phyloP scores from a whole-genome alignment of 495 filamentous ascomycete genomes.

The Talaromyces stipitatus region DNA sequence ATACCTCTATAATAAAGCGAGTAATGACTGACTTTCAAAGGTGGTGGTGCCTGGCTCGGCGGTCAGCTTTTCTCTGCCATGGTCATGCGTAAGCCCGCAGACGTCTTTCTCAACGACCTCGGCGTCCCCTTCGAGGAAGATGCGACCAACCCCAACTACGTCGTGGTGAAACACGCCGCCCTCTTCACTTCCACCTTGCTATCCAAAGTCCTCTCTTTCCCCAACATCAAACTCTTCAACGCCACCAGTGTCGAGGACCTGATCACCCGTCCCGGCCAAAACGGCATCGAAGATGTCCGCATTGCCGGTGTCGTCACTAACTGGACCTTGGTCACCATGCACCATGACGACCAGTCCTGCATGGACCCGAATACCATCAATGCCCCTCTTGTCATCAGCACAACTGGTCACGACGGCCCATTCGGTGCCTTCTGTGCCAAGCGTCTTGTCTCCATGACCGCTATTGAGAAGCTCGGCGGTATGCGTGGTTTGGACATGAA shows the following conservation, averaged over 20 bases:
- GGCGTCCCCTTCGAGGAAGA: conserved; percentile 84
- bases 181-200: conserved; percentile 83
- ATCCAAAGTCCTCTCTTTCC: conserved; percentile 69
- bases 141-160: conserved; percentile 71
- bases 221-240: conserved; percentile 94
- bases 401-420: conserved; percentile 84
- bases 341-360: conserved; percentile 88
- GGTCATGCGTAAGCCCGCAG: conserved; percentile 88
- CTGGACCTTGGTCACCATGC: conserved; percentile 85
- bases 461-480: conserved; percentile 72
- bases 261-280: conserved; percentile 58
- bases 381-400: conserved; percentile 74
- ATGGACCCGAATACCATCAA: conserved; percentile 98
- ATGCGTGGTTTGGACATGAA: conserved; percentile 93
- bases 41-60: conserved; percentile 87
- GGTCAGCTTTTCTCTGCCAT: conserved; percentile 89
- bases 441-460: conserved; percentile 73
- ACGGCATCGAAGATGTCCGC: conserved; percentile 43
- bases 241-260: conserved; percentile 86
- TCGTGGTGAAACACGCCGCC: conserved; percentile 89
- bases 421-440: conserved; percentile 87
- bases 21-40: conserved; percentile 13
- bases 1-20: background rate
- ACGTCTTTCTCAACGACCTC: conserved; percentile 70
- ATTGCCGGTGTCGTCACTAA: conserved; percentile 89